Percentiles rank a stretch among this genome's conserved stretches.
Conservation (phyloP, 1,139 yeast species). For the Hemisphaericaspora xylofermentans region DNA sequence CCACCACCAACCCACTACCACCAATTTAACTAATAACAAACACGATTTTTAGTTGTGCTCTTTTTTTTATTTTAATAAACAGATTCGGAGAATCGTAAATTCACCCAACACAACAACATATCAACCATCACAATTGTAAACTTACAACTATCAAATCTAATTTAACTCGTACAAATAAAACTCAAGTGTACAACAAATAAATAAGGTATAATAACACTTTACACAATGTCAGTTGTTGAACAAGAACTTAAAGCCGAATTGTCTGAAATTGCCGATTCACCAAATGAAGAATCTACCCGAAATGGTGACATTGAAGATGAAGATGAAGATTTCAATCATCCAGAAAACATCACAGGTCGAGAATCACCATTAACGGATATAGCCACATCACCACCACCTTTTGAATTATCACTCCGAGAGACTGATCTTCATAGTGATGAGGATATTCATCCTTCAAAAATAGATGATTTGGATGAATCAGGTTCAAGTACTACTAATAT, state of each 20-base stretch:
- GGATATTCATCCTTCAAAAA: slow-evolving; percentile 3
- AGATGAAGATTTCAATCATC: slow-evolving; percentile 1
- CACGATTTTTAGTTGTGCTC: too few relatives aligned
- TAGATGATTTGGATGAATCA: slow-evolving; percentile 11
- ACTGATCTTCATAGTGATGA: slow-evolving; percentile 7
- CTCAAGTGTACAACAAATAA: too few relatives aligned
- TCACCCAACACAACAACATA: too few relatives aligned
- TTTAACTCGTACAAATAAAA: too few relatives aligned
- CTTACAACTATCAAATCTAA: too few relatives aligned
- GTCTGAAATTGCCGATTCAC: neutral
- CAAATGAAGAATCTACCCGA: slow-evolving; percentile 1
- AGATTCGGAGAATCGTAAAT: too few relatives aligned
- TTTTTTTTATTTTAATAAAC: too few relatives aligned
- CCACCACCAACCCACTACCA: too few relatives aligned
- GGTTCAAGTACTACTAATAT: slow-evolving; percentile 18
- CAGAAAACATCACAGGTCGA: slow-evolving; percentile 15
- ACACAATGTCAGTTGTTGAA: neutral
- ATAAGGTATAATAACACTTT: too few relatives aligned
- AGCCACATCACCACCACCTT: slow-evolving; percentile 41
- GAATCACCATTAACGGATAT: slow-evolving; percentile 42
- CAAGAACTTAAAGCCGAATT: neutral
- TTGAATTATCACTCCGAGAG: slow-evolving; percentile 20
- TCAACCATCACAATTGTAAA: too few relatives aligned
- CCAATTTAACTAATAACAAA: too few relatives aligned
- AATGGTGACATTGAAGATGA: neutral